phyloP scores from a whole-genome alignment of 2,329 filamentous ascomycete genomes.

The Fusarium albidum region DNA sequence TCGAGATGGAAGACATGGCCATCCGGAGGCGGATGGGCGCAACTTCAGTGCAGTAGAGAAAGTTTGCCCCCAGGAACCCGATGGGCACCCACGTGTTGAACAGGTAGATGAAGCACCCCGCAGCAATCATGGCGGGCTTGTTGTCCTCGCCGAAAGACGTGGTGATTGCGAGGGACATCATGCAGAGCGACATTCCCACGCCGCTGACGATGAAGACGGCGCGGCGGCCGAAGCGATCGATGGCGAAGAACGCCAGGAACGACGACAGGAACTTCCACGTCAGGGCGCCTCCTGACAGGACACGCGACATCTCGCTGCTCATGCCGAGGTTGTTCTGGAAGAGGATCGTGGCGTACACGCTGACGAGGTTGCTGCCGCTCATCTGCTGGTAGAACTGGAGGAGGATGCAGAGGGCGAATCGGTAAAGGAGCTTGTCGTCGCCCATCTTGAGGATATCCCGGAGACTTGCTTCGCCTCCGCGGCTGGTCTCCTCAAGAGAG shows the following conservation, averaged over 20 bases:
- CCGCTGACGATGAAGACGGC: constrained; percentile 39
- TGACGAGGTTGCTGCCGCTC: constrained; percentile 40
- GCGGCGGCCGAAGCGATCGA: constrained; percentile 42
- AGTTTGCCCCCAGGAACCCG: constrained; percentile 69
- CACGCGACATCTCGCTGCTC: constrained; percentile 32
- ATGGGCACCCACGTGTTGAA: constrained; percentile 75
- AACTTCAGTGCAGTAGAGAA: constrained; percentile 64
- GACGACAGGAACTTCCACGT: constrained; percentile 46
- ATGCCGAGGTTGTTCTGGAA: constrained; percentile 40
- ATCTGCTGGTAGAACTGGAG: constrained; percentile 46
- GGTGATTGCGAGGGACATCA: constrained; percentile 39
- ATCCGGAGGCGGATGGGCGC: constrained; percentile 57
- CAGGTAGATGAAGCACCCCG: constrained; percentile 64
- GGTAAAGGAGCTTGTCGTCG: constrained; percentile 59
- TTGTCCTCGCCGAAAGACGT: constrained; percentile 35
- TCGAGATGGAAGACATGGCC: constrained; percentile 62
- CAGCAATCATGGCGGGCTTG: constrained; percentile 33
- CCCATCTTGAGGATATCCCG: constrained; percentile 57
- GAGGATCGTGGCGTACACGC: constrained; percentile 42
- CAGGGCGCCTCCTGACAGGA: constrained; percentile 38
- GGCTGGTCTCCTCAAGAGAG: constrained; percentile 54
- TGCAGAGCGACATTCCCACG: constrained; percentile 38
- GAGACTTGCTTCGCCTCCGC: constrained; percentile 47
- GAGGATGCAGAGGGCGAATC: constrained; percentile 45
- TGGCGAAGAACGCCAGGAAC: constrained; percentile 40